Evolutionary conservation across 305 asterid species (phyloP), one percentile per base, ranked within the genome.

Genomic region (Fraxinus nigra): DNA sequence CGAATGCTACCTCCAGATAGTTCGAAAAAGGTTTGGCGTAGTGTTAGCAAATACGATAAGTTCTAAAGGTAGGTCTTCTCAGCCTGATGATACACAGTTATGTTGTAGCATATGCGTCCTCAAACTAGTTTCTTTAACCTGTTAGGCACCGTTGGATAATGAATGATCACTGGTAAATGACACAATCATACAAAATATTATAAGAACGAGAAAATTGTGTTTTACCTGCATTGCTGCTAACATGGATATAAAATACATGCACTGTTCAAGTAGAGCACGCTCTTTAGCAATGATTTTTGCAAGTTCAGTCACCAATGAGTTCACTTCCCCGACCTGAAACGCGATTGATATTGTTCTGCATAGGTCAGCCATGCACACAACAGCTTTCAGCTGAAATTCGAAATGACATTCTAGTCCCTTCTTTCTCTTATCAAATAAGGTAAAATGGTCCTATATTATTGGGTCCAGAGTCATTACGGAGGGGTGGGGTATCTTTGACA

Each of bases 111-210:
- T 81, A 72, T 95, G 97, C 59, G 97, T 92, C 85, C 94, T 88
- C 91, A 95, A 85, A 83, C 94, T 95, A 87, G 89, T 90, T 83
- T 90, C 95, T 82, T 92, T 93, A 48, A 91, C 97, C 98, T 95
- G 94, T 74, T 3, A 75, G 18, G 51, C 76, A 74, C 38, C 26
- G 4, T 73, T 33, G 13, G 8, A 22, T 51, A 40, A n/a, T 34
- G 74, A 74, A 72, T 38, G 9, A 82, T 59, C 67, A 46, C 56
- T 46, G 56, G 18, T 33, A 16, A 80, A 84, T 65, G 75, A 13
- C 43, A 16, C 10, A 18, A n/a, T 37, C 43, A 37, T 37, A 37
- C 43, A 37, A 37, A 75, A 6, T 37, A 59, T 40, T 20, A 46
- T 33, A 43, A 20, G 37, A 61, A 33, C 7, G 80, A 51, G 80